Percentiles rank a stretch among this genome's conserved stretches.
Evolutionary conservation across 352 stramenopile species (phyloP).

Genomic region (Phytophthora hibernalis): DNA sequence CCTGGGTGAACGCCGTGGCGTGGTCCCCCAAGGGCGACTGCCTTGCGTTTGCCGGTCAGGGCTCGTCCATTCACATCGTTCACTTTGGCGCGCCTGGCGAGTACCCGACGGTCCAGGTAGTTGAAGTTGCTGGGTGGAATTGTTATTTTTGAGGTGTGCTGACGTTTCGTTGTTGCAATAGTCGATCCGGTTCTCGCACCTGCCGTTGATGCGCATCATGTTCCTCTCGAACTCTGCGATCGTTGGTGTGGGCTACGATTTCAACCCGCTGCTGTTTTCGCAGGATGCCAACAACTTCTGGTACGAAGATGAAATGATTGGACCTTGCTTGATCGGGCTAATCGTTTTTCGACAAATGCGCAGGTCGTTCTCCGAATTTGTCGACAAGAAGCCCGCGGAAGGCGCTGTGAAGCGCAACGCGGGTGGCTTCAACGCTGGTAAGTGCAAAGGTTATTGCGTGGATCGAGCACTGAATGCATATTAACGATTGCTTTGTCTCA

Average conservation of each 20-base stretch:
- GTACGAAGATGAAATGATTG: constrained; percentile 36
- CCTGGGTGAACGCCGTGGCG: constrained; percentile 92
- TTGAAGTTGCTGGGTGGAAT: not conserved
- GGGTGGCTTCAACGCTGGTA: constrained; percentile 76
- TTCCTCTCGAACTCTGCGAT: constrained; percentile 92
- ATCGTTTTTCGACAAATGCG: not conserved
- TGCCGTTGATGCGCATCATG: constrained; percentile 86
- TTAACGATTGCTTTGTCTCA: not conserved
- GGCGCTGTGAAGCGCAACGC: constrained; percentile 62
- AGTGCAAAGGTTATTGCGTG: not conserved
- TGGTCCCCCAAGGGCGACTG: constrained; percentile 92
- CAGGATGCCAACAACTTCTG: constrained; percentile 81
- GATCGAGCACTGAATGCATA: not conserved
- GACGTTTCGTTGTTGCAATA: constrained; percentile 34
- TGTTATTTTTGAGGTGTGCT: constrained; percentile 1
- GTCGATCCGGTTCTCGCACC: constrained; percentile 87
- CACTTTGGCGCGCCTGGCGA: constrained; percentile 78
- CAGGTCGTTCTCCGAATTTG: constrained; percentile 77
- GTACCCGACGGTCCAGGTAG: constrained; percentile 78
- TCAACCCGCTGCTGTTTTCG: constrained; percentile 92
- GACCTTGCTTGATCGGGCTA: not conserved
- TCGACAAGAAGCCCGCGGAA: constrained; percentile 79
- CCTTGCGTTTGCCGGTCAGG: constrained; percentile 92
- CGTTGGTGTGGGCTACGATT: constrained; percentile 91
- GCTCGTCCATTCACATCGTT: constrained; percentile 92